Evolutionary conservation across 2,329 filamentous ascomycete species (phyloP).

Genomic region (Chrysosporium keratinophilum): DNA sequence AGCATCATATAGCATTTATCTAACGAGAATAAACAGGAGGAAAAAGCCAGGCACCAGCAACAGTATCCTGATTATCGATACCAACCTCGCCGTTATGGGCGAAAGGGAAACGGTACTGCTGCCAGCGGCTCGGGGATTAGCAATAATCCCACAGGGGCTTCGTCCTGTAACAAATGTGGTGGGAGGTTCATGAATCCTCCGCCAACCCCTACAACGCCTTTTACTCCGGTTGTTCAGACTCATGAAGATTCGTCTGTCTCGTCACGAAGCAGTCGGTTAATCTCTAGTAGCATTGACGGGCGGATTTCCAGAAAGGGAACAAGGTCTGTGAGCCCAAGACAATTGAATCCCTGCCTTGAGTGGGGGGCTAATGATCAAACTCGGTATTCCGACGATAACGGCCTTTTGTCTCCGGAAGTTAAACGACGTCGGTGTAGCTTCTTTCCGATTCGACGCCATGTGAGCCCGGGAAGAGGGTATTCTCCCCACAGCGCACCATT

Average conservation of each 20-base stretch:
- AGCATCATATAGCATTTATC: conserved; percentile 4
- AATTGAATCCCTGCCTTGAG: conserved; percentile 20
- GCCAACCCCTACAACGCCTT: conserved; percentile 33
- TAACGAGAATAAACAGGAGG: conserved; percentile 47
- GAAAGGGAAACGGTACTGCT: conserved; percentile 41
- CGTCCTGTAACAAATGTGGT: conserved; percentile 36
- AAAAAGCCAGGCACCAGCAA: conserved; percentile 77
- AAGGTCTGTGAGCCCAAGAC: conserved; percentile 21
- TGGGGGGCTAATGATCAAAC: conserved; percentile 19
- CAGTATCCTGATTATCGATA: conserved; percentile 94
- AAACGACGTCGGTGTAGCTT: conserved; percentile 55
- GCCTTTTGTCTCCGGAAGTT: conserved; percentile 43
- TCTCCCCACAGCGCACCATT: conserved; percentile 33
- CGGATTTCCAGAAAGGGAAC: conserved; percentile 20
- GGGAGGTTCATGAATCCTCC: conserved; percentile 40
- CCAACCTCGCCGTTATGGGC: conserved; percentile 62
- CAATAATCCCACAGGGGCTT: conserved; percentile 30
- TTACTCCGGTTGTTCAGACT: conserved; percentile 27
- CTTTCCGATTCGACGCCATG: conserved; percentile 32
- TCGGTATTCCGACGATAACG: conserved; percentile 25
- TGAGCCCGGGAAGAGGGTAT: conserved; percentile 33
- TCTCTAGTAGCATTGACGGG: conserved; percentile 20
- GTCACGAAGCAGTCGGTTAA: conserved; percentile 23
- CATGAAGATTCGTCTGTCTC: conserved; percentile 21
- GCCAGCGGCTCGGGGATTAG: conserved; percentile 26